Evolutionary conservation across 1,284 basidiomycete species (phyloP), one percentile per base, ranked within the genome.

Genomic region (Caloboletus firmus): DNA sequence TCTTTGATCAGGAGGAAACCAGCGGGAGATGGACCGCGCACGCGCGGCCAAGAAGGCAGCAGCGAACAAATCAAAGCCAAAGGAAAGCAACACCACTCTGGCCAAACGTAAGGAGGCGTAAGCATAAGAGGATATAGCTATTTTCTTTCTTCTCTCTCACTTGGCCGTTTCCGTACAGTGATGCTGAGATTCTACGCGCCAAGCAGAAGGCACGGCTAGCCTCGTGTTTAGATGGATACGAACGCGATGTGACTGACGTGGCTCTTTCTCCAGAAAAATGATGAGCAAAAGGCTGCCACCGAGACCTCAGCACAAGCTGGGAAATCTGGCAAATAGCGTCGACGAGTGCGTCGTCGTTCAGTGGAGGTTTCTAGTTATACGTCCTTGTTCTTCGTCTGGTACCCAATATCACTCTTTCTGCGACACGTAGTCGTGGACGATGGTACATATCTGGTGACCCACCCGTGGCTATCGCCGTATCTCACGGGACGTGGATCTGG

Each of bases 71-170:
- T 66, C 70, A 18, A 86, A 86, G 69, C 70, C 82, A 39, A 91
- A 89, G 72, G 87, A 91, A 69, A 87, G 84, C 61, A 82, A 77
- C 1, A 59, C 75, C 2, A 75, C 52, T 47, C 74, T 91, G 43
- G 79, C 81, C 47, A 85, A 87, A 71, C 80, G 88, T 61, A 86
- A 85, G 71, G 89, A 91, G 73, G 75, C 74, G 89, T 91, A 74
- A 72, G 87, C 82, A 55, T 50, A 46, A 54, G 54, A 58, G 52
- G 56, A 61, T 55, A 56, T 30, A 20, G 51, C 44, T 35, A 35
- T 39, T 10, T n/a, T 45, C 22, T 24, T 65, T 50, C 49, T 61
- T 52, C 54, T 56, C 59, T 59, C 65, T 65, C 64, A 66, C 59
- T 59, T 43, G 52, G 55, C 52, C 49, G 32, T 54, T 61, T 58